Evolutionary conservation across 352 stramenopile species (phyloP).

Genomic region (Globisporangium cederbergense): DNA sequence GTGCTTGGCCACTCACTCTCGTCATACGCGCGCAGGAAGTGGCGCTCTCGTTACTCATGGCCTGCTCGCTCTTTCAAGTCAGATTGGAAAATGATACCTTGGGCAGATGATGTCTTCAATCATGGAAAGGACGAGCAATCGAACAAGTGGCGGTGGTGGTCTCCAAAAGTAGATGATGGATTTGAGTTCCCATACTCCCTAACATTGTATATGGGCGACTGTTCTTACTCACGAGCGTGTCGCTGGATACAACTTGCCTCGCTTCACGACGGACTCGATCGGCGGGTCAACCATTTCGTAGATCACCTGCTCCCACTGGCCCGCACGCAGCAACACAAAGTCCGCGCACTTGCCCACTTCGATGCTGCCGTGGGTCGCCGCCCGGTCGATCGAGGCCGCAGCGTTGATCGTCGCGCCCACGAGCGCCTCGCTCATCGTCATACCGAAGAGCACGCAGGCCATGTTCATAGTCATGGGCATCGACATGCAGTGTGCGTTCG

Average conservation of each 20-base stretch:
- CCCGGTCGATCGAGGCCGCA: constrained; percentile 74
- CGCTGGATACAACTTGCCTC: constrained; percentile 27
- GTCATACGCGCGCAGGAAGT: not conserved
- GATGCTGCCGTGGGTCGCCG: constrained; percentile 68
- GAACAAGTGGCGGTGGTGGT: not conserved
- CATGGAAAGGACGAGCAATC: not conserved
- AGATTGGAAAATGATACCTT: not conserved
- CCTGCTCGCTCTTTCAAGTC: not conserved
- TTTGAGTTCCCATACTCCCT: not conserved
- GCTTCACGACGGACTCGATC: constrained; percentile 79
- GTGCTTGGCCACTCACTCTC: not conserved
- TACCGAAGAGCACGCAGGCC: constrained; percentile 75
- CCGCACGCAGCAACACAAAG: constrained; percentile 59
- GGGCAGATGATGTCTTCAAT: not conserved
- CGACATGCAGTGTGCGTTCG: constrained; percentile 83
- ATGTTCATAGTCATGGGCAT: constrained; percentile 89
- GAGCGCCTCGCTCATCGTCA: constrained; percentile 87
- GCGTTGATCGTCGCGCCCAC: constrained; percentile 81
- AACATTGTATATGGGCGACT: not conserved
- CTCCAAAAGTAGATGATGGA: no score
- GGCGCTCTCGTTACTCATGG: not conserved
- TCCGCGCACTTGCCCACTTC: constrained; percentile 78
- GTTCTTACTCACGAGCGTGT: not conserved
- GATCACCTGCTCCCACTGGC: constrained; percentile 82
- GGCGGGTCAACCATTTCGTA: constrained; percentile 83